These are phyloP conservation scores for Russula vinacea DNA, from an alignment of 768 basidiomycete species.

Conservation along the genomic window DNA sequence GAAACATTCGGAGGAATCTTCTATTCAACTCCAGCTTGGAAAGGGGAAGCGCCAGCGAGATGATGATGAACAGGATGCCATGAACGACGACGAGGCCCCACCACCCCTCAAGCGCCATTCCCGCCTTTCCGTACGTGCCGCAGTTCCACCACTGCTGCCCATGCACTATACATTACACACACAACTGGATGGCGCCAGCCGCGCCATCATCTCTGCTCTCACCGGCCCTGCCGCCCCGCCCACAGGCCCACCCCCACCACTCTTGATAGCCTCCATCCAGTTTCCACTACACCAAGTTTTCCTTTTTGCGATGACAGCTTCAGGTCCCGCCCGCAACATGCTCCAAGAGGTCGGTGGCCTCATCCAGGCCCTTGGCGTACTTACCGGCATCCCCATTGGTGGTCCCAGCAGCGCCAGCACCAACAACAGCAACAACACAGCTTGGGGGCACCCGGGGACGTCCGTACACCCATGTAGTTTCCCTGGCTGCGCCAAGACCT, in stretches of 20 bases:
- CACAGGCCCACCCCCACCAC: slow-evolving; percentile 46
- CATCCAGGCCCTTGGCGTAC: slow-evolving; percentile 77
- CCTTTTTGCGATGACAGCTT: slow-evolving; percentile 70
- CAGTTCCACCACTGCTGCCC: slow-evolving; percentile 23
- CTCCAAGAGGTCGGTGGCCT: slow-evolving; percentile 78
- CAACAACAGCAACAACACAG: slow-evolving; percentile 1
- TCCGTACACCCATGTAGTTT: slow-evolving; percentile 80
- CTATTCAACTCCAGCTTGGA: slow-evolving; percentile 62
- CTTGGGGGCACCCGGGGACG: slow-evolving; percentile 47
- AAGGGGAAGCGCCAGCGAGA: slow-evolving; percentile 59
- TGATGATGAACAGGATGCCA: slow-evolving; percentile 40
- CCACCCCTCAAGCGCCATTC: slow-evolving; percentile 30
- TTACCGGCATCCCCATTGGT: slow-evolving; percentile 71
- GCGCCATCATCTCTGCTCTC: slow-evolving; percentile 52
- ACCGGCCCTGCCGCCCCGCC: slow-evolving; percentile 8
- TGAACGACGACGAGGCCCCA: slow-evolving; percentile 37
- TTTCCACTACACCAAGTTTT: slow-evolving; percentile 72
- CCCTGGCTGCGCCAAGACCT: slow-evolving; percentile 61
- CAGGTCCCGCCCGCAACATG: slow-evolving; percentile 46
- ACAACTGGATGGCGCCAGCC: slow-evolving; percentile 60
- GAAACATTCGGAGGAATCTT: slow-evolving; percentile 59
- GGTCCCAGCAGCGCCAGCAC: slow-evolving; percentile 27
- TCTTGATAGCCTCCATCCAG: slow-evolving; percentile 67
- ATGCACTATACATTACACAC: slow-evolving; percentile 45
- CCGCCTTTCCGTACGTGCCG: slow-evolving; percentile 29